phyloP scores from a whole-genome alignment of 2,329 filamentous ascomycete genomes.

The Periconia sp. region DNA sequence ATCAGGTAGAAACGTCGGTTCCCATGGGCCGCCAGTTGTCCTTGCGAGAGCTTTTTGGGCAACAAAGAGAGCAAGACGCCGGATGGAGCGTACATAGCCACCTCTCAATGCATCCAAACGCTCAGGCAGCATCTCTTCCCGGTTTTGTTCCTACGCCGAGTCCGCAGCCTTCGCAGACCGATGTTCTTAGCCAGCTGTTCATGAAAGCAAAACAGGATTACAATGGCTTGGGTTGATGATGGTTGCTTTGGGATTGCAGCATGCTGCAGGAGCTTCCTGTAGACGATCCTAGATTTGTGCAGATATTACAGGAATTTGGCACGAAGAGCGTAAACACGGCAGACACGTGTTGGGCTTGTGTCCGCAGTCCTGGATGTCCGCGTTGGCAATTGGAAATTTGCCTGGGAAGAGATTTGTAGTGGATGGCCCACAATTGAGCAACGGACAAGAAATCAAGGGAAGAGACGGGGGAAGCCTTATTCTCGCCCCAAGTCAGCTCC shows the following conservation, averaged over 20 bases:
- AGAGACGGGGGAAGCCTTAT: too few species aligned
- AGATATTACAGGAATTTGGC: too few species aligned
- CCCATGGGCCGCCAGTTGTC: constrained; percentile 61
- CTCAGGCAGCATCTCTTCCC: constrained; percentile 10
- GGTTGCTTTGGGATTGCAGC: background rate
- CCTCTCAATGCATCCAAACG: constrained; percentile 24
- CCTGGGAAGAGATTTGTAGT: too few species aligned
- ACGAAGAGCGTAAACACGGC: too few species aligned
- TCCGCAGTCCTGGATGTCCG: too few species aligned
- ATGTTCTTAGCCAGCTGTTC: constrained; percentile 43
- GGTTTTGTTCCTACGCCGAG: constrained; percentile 21
- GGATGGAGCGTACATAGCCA: constrained; percentile 58
- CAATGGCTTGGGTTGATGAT: constrained; percentile 34
- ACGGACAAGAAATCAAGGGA: too few species aligned
- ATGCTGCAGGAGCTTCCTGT: background rate
- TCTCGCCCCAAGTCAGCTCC: too few species aligned
- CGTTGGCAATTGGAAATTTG: too few species aligned
- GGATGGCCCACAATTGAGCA: too few species aligned
- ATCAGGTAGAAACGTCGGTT: constrained; percentile 45
- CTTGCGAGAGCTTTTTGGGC: constrained; percentile 61
- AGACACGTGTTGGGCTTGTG: too few species aligned
- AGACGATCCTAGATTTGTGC: too few species aligned
- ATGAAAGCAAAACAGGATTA: constrained; percentile 44
- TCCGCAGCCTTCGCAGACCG: constrained; percentile 27
- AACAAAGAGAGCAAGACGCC: constrained; percentile 59